Evolutionary conservation across 345 rosid genomes (phyloP).

Genomic region (Citrus glauca): DNA sequence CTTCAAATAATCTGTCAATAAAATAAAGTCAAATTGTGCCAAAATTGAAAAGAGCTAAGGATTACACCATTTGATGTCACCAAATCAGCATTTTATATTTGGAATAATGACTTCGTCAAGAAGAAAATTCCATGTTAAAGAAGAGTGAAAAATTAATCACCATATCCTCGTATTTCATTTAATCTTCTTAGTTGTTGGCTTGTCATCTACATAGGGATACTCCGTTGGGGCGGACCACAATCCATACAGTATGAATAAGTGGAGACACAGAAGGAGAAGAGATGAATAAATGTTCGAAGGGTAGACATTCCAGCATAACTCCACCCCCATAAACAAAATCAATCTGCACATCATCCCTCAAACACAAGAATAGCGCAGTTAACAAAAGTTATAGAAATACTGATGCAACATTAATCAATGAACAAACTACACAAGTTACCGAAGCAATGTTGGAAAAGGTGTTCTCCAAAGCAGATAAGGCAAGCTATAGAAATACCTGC

Average conservation of each 20-base stretch:
- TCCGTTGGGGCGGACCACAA: constrained; percentile 59
- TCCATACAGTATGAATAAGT: constrained; percentile 59
- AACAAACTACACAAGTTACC: constrained; percentile 36
- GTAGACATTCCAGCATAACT: constrained; percentile 89
- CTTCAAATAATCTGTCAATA: not conserved
- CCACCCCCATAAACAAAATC: constrained; percentile 59
- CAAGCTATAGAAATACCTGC: constrained; percentile 86
- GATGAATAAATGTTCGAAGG: constrained; percentile 78
- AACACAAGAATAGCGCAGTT: not conserved
- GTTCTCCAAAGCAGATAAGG: constrained; percentile 86
- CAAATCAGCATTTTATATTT: not conserved
- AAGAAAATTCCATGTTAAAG: not conserved
- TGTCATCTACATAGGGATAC: constrained; percentile 37
- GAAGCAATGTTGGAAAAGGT: constrained; percentile 55
- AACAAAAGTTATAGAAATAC: not conserved
- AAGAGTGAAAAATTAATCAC: not conserved
- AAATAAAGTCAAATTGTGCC: not conserved
- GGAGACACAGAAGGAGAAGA: constrained; percentile 54
- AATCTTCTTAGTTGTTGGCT: constrained; percentile 19
- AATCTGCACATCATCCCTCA: constrained; percentile 34
- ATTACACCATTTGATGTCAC: not conserved
- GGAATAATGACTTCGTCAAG: not conserved
- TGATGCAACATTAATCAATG: not conserved
- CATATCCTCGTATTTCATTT: constrained; percentile 13
- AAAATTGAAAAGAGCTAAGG: not conserved